Base-by-base conservation (phyloP, 768 basidiomycete genomes). In the Collybia nuda region DNA sequence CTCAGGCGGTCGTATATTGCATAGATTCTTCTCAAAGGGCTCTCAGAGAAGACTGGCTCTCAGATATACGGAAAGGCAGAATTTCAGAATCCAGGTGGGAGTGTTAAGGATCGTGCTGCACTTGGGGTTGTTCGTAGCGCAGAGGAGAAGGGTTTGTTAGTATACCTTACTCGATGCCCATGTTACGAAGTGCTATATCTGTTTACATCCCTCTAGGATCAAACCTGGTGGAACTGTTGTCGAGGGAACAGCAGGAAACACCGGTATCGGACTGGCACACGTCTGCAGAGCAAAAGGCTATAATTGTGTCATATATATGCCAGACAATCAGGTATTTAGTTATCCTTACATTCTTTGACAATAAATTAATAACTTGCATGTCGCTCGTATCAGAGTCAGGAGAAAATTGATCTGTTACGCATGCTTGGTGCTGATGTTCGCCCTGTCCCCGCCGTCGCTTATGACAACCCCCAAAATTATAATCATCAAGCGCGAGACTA, bases 291-390 rank as follows among this genome's bases (percentile, higher is more conserved):
- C 92, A 6, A 83, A 77, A 59, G 95, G 97, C 2, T 98, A 99
- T 77, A 90, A 86, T 66, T 98, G 97, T 67, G 96, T 99, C 8
- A 99, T 99, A 62, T 99, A 91, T 80, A 98, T 99, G 96, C 96
- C 96, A 24, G 77, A 97, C 67, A 93, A 88, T 3, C 90, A 97
- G 79, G 90, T 84, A 48, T 37, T 70, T 44, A 8, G 18, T 42
- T 22, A 15, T 2, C 11, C 35, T 32, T 5, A 32, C 14, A 11
- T 11, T 11, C 6, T 11, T 14, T 11, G 32, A 32, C 32, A 32
- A 11, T 11, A 2, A 6, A 11, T 32, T 32, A 5, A 32, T 32
- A 9, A 14, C 14, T 11, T 11, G 3, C 32, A 14, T 32, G 11
- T 11, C 12, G 7, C 14, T 45, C 38, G 18, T 21, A 38, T n/a